phyloP scores from a whole-genome alignment of 352 stramenopile species.

The Pythium grandisporangium region DNA sequence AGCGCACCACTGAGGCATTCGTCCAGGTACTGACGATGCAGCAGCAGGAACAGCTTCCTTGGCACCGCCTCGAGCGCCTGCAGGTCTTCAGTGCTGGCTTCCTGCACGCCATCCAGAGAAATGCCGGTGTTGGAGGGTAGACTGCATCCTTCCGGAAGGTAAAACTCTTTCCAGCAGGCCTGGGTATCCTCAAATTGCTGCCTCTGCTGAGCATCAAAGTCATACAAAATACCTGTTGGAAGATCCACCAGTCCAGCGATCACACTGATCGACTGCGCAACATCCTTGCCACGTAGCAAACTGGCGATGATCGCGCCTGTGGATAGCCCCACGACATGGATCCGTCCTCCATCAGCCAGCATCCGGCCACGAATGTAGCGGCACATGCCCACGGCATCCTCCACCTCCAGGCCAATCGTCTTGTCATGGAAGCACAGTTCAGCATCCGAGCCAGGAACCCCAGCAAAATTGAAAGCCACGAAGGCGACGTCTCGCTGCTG shows the following conservation, averaged over 20 bases:
- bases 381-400: conserved; percentile 44
- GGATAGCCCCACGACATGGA: conserved; percentile 61
- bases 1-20: conserved; percentile 33
- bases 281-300: conserved; percentile 28
- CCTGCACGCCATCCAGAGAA: conserved; percentile 28
- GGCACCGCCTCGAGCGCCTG: conserved; percentile 11
- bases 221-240: conserved; percentile 31
- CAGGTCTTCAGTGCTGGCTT: conserved; percentile 2
- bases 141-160: conserved; percentile 31
- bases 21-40: conserved; percentile 37
- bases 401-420: conserved; percentile 39
- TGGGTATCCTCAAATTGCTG: conserved; percentile 22
- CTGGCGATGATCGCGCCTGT: conserved; percentile 62
- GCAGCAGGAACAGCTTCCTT: conserved; percentile 40
- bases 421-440: conserved; percentile 42
- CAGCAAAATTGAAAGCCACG: conserved; percentile 63
- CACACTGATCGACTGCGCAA: conserved; percentile 40
- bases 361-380: conserved; percentile 23
- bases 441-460: conserved; percentile 47
- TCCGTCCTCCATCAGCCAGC: conserved; percentile 12
- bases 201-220: conserved; percentile 45
- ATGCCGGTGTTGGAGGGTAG: conserved; percentile 23
- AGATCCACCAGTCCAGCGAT: conserved; percentile 55
- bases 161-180: conserved; percentile 70
- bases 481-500: conserved; percentile 13